phyloP scores from a whole-genome alignment of 345 rosid species.

The Hibiscus mutabilis region DNA sequence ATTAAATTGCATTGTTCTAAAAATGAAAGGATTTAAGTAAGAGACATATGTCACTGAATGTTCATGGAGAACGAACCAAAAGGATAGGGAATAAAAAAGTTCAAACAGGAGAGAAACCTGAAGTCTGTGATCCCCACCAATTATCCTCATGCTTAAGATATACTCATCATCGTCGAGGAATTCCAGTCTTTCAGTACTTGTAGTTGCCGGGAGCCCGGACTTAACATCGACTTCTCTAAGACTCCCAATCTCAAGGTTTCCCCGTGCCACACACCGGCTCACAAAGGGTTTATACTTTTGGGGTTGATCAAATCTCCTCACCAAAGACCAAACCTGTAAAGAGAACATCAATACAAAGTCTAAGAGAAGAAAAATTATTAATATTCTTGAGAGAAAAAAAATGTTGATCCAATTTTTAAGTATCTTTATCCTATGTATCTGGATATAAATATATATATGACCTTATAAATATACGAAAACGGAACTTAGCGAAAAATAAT shows the following conservation, averaged over 20 bases:
- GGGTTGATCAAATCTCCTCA: slow-evolving; percentile 76
- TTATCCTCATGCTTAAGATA: slow-evolving; percentile 57
- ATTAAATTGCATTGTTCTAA: background rate
- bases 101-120: slow-evolving; percentile 29
- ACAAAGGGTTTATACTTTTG: slow-evolving; percentile 77
- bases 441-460: no score
- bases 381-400: background rate
- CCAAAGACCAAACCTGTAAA: slow-evolving; percentile 69
- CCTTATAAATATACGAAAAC: no score
- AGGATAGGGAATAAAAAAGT: background rate
- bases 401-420: no score
- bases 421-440: no score
- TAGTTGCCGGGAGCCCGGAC: slow-evolving; percentile 76
- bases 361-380: background rate
- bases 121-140: slow-evolving; percentile 85
- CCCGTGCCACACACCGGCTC: slow-evolving; percentile 61
- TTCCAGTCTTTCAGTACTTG: slow-evolving; percentile 72
- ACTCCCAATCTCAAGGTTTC: slow-evolving; percentile 68
- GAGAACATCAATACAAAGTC: background rate
- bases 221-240: slow-evolving; percentile 74
- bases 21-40: no score
- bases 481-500: background rate
- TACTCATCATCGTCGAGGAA: slow-evolving; percentile 72
- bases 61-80: no score
- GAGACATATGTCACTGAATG: no score